Base-by-base conservation (phyloP, 225 moss, liverwort and hornwort species). In the Physcomitrium patens region DNA sequence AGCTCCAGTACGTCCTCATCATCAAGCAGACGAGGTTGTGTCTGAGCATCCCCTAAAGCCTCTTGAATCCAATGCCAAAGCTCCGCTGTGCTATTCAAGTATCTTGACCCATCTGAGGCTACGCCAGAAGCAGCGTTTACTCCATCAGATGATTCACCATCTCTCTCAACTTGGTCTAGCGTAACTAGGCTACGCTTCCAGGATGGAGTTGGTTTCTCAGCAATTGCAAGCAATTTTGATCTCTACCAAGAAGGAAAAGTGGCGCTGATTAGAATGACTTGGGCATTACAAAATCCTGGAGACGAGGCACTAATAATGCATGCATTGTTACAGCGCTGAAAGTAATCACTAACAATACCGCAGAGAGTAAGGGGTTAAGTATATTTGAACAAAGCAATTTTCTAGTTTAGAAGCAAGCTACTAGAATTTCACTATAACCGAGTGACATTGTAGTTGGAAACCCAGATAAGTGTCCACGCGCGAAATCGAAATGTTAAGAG, bases 401-500 rank as follows among this genome's bases (percentile, higher is more conserved):
- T 27, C 56, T 46, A 31, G 4, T 41, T 27, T 66, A 10, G 46
- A 76, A 3, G 19, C 37, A 11, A 71, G 56, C 16, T 54, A 56
- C 13, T 5, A 18, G n/a, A 60, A 65, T 8, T 51, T 50, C 51
- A 73, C 22, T 18, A 12, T 37, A 74, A 53, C 45, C 13, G 26
- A 14, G 27, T 19, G 13, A 48, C 31, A 7, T 37, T 37, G 5
- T 7, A 37, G 1, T 37, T 37, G 31, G 7, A 45, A 55, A 54
- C 26, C 56, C 13, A 27, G 11, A 11, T 43, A 13, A 45, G 47
- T 57, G 71, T 45, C 68, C 44, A 62, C 60, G 28, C 22, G 24
- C 42, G 54, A 49, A 48, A 48, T 70, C 13, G 24, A 67, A 78
- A 59, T 13, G 44, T 37, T 45, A 68, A 47, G 44, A 74, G 54